Base-by-base conservation (phyloP, 192 early-diverging fungal species). In the Entomortierella parvispora region DNA sequence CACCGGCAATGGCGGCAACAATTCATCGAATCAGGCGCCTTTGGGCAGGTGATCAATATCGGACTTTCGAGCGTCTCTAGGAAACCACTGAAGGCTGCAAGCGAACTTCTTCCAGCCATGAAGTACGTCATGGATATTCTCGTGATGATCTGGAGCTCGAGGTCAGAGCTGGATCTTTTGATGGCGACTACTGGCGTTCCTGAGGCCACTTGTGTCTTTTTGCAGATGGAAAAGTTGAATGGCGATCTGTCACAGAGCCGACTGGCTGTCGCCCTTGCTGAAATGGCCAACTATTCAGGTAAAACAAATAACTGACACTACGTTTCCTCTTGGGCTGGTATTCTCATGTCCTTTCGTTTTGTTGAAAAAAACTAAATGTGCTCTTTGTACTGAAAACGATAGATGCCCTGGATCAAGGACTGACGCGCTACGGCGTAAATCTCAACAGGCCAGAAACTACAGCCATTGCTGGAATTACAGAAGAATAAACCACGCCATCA, bases 1-100 rank as follows among this genome's bases (percentile, higher is more conserved):
- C 77, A 66, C n/a, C 43, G 45, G 1, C 28, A 65, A n/a, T 77
- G 65, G 53, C 74, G 61, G 17, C 65, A 58, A 10, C 65, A 77
- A 37, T 68, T 77, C 32, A 77, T 77, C 20, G 65, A 77, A 32
- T 64, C 74, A 0, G 65, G 74, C 3, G 66, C 74, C 2, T 77
- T 77, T 46, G 37, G 37, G 3, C 74, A 68, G 20, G 66, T 77
- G 25, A 53, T 77, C 28, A 77, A 68, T 32, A 58, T 77, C 20
- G 74, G 74, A 0, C 55, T 77, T 1, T 68, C 61, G 29, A 40
- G 46, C 3, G 66, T 68, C n/a, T 63, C 66, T 7, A 43, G 74
- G 11, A 77, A 62, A 17, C 74, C 74, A 0, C 43, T 77, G 8
- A 68, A 68, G 22, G 56, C 74, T 3, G 46, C 59, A 3, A 62